Evolutionary conservation across 306 rosid genomes (phyloP), one percentile per base, ranked within the genome.

Genomic region (Corylus americana): DNA sequence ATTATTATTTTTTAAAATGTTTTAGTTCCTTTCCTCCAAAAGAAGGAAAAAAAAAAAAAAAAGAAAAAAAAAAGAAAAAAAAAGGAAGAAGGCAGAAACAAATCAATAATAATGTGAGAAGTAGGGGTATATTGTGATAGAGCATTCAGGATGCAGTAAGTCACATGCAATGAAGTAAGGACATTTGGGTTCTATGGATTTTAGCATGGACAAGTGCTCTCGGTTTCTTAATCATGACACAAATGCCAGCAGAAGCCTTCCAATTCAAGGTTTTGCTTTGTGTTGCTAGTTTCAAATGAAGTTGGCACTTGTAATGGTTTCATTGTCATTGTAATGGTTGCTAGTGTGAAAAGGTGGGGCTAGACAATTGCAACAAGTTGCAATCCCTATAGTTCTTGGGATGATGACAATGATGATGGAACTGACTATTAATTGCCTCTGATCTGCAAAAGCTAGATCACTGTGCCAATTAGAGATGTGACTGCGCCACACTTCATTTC

Each of bases 71-170:
- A n/a, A n/a, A n/a, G n/a, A n/a, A n/a, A 67, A 37, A 37, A 18
- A 0, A 0, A 5, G n/a, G 10, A 39, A 4, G 49, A 13, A 64
- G 27, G 27, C 39, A 37, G 50, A 67, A 67, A 39, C 13, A 8
- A 67, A 39, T 64, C 48, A 64, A 39, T 37, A 64, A 47, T 35
- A 64, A 8, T 31, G 11, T 35, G 70, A 42, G 45, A 35, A 37
- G 20, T 64, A 17, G 48, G 47, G n/a, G n/a, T 79, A 44, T 27
- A 49, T 61, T 54, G 39, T 71, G 49, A 67, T 85, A 57, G 20
- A 48, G 25, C 50, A 61, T 47, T 51, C 62, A 37, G 49, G 64
- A 77, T 77, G 73, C 13, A 67, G 50, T 29, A 80, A 47, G 31
- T 74, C 55, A 59, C 62, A 53, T 78, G 50, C 67, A 48, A 20